phyloP scores from a whole-genome alignment of 179 eudicot species.

The Silene coronaria region DNA sequence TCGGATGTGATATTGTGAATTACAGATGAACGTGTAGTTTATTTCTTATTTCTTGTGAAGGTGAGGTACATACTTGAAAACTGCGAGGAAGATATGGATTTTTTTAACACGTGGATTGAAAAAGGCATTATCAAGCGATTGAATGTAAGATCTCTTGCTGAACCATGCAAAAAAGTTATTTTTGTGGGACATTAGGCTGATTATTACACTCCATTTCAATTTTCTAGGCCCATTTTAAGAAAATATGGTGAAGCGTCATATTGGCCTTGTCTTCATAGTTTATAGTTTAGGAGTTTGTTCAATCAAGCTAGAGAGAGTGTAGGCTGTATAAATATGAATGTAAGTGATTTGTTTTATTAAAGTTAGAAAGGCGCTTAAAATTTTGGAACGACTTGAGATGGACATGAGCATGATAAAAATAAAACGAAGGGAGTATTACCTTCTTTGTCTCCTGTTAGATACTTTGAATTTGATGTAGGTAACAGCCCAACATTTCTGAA shows the following conservation, averaged over 20 bases:
- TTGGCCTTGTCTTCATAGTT: too few species aligned
- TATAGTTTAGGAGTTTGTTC: too few species aligned
- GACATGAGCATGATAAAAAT: too few species aligned
- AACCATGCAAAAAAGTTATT: background rate
- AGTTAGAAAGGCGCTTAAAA: too few species aligned
- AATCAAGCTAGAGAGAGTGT: too few species aligned
- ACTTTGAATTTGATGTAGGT: background rate
- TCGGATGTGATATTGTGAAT: background rate
- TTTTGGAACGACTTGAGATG: too few species aligned
- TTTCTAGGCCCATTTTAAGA: too few species aligned
- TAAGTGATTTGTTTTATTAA: too few species aligned
- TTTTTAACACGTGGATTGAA: constrained; percentile 94
- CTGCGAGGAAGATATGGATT: constrained; percentile 98
- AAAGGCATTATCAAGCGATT: constrained; percentile 77
- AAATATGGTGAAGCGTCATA: too few species aligned
- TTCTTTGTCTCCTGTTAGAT: background rate
- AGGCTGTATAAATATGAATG: too few species aligned
- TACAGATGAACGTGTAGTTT: constrained; percentile 8
- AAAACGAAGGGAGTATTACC: background rate
- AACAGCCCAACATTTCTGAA: constrained; percentile 2
- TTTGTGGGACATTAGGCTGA: background rate
- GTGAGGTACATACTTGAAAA: constrained; percentile 82
- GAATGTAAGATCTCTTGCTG: constrained; percentile 43
- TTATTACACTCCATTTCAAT: too few species aligned
- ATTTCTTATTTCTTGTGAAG: constrained; percentile 34